A percentile compares a stretch with the other conserved stretches of the same genome.
Conservation (phyloP, 768 basidiomycete species). For the Boletus rubropictus region DNA sequence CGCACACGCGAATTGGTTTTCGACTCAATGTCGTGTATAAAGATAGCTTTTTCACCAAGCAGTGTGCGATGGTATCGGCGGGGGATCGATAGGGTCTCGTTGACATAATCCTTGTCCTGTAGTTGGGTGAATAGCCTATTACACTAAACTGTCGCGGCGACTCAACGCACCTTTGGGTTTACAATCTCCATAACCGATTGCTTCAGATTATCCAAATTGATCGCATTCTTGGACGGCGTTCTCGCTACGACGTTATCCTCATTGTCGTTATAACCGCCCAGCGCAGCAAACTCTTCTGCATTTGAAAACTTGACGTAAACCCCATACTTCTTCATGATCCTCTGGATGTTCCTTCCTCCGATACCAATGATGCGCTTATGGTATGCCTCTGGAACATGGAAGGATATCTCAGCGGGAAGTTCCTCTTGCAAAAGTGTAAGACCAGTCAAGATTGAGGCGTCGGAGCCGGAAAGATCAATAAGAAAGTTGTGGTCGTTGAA, state of each 20-base stretch:
- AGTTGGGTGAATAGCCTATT: conserved; percentile 1
- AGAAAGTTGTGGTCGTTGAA: conserved; percentile 95
- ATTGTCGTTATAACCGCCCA: conserved; percentile 94
- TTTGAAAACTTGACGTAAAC: conserved; percentile 99
- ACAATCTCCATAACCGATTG: conserved; percentile 97
- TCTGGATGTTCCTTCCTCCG: conserved; percentile 94
- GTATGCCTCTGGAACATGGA: conserved; percentile 96
- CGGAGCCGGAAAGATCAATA: conserved; percentile 84
- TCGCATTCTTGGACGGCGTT: conserved; percentile 95
- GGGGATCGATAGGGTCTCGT: conserved; percentile 90
- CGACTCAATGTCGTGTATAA: conserved; percentile 93
- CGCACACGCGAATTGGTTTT: conserved; percentile 93
- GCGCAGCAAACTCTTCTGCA: conserved; percentile 90
- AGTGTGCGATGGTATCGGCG: conserved; percentile 92
- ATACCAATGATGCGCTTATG: conserved; percentile 99
- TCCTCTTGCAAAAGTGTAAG: conserved; percentile 91
- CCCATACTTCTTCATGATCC: conserved; percentile 99
- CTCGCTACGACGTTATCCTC: conserved; percentile 99
- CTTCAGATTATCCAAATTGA: conserved; percentile 91
- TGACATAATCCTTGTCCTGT: conserved; percentile 94
- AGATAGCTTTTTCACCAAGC: conserved; percentile 93
- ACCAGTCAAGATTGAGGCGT: conserved; percentile 80
- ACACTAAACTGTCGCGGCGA: background rate
- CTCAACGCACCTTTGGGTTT: conserved; percentile 73
- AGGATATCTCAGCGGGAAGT: conserved; percentile 96